Percentiles rank a stretch among this genome's conserved stretches.
These are phyloP conservation scores for Scortechinia acanthostroma DNA, from an alignment of 2,329 filamentous ascomycete genomes.

Conservation along the genomic window DNA sequence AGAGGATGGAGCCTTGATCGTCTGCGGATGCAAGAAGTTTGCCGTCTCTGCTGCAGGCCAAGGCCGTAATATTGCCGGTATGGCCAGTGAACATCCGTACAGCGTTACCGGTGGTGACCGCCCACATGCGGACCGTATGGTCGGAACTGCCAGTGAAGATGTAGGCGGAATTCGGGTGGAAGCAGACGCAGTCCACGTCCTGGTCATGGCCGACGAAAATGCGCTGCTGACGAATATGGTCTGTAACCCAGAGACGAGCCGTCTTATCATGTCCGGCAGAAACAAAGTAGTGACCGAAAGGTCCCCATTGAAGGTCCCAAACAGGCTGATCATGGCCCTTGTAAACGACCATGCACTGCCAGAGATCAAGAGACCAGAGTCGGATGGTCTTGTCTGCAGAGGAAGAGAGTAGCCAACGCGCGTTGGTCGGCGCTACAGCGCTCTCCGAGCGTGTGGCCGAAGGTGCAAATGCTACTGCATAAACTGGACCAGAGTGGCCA, in stretches of 20 bases:
- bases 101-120: constrained; percentile 48
- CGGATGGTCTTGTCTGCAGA: constrained; percentile 58
- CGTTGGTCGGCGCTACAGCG: constrained; percentile 33
- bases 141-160: constrained; percentile 57
- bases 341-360: constrained; percentile 56
- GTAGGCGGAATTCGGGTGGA: constrained; percentile 60
- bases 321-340: constrained; percentile 55
- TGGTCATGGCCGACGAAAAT: constrained; percentile 60
- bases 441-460: constrained; percentile 38
- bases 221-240: constrained; percentile 53
- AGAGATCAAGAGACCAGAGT: constrained; percentile 57
- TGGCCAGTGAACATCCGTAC: constrained; percentile 63
- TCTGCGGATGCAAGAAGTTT: constrained; percentile 54
- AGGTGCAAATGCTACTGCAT: constrained; percentile 55
- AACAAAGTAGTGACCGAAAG: constrained; percentile 59
- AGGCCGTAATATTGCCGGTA: constrained; percentile 50
- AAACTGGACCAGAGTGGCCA: constrained; percentile 57
- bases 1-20: constrained; percentile 52
- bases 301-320: constrained; percentile 59
- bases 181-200: constrained; percentile 54
- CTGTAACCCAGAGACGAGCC: constrained; percentile 56
- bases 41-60: constrained; percentile 52
- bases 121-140: constrained; percentile 61
- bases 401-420: constrained; percentile 53
- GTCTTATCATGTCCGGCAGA: constrained; percentile 53